Evolutionary conservation across 2,329 filamentous ascomycete species (phyloP).

Genomic region (Anthostomella pinea): DNA sequence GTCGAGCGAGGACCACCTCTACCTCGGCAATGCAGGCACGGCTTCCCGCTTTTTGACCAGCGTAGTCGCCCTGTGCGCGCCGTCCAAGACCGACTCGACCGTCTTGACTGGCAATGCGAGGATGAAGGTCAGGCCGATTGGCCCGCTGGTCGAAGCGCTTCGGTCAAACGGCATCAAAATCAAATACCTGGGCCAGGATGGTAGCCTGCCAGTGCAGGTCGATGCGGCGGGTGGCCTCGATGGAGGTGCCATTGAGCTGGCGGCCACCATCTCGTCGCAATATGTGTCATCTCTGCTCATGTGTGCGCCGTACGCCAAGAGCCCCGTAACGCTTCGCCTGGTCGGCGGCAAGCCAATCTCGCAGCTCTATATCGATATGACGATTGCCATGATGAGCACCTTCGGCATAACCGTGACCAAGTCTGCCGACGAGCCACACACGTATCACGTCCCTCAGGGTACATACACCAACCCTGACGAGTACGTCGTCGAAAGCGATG

Average conservation of each 20-base stretch:
- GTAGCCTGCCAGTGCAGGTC: slow-evolving; percentile 81
- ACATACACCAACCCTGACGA: slow-evolving; percentile 78
- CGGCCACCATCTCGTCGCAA: slow-evolving; percentile 96
- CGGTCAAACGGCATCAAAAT: slow-evolving; percentile 83
- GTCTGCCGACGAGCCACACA: slow-evolving; percentile 77
- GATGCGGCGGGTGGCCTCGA: slow-evolving; percentile 78
- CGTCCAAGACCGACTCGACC: slow-evolving; percentile 63
- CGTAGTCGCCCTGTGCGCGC: slow-evolving; percentile 77
- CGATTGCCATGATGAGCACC: slow-evolving; percentile 91
- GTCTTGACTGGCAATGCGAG: slow-evolving; percentile 89
- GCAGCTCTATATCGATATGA: slow-evolving; percentile 98
- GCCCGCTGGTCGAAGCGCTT: slow-evolving; percentile 86
- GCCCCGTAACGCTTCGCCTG: slow-evolving; percentile 83
- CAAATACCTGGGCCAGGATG: slow-evolving; percentile 78
- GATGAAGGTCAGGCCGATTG: slow-evolving; percentile 95
- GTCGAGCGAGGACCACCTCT: slow-evolving; percentile 74
- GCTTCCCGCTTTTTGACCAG: slow-evolving; percentile 94
- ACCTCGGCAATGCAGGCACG: slow-evolving; percentile 94
- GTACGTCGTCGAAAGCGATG: slow-evolving; percentile 94
- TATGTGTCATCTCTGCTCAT: slow-evolving; percentile 97
- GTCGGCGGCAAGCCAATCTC: slow-evolving; percentile 98
- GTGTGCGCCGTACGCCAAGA: slow-evolving; percentile 95
- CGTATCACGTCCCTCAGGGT: slow-evolving; percentile 88
- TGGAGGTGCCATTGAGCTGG: slow-evolving; percentile 85
- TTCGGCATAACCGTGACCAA: slow-evolving; percentile 82